phyloP scores from a whole-genome alignment of 441 rosid genomes.

The Mallotus japonicus region DNA sequence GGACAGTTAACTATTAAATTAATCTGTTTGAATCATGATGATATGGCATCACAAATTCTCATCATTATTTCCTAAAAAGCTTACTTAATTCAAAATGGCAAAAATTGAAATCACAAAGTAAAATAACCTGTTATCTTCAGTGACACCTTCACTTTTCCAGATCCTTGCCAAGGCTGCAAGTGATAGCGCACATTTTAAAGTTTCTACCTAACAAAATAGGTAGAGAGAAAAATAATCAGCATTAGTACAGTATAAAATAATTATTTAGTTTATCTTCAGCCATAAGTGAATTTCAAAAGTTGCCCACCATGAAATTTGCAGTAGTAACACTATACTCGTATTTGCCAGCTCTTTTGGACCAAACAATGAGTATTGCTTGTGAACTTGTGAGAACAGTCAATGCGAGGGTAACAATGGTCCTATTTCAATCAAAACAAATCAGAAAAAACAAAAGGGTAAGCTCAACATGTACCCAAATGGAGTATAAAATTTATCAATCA shows the following conservation, averaged over 20 bases:
- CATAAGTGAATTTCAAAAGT: neutral
- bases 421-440: conserved; percentile 23
- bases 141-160: conserved; percentile 81
- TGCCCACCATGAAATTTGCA: conserved; percentile 73
- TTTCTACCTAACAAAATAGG: conserved; percentile 63
- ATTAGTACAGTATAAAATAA: neutral
- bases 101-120: neutral
- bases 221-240: neutral
- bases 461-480: no score
- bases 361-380: conserved; percentile 90
- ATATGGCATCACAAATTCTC: neutral
- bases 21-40: conserved; percentile 1
- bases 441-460: no score
- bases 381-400: conserved; percentile 89
- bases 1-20: neutral
- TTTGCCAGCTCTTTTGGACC: conserved; percentile 98
- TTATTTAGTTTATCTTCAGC: no score
- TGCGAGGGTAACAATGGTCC: conserved; percentile 78
- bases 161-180: conserved; percentile 79
- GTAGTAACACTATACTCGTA: conserved; percentile 95
- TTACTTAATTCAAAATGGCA: neutral
- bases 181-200: conserved; percentile 80
- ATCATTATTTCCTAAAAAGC: neutral
- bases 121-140: conserved; percentile 77
- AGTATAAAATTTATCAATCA: no score